Evolutionary conservation across 352 stramenopile genomes (phyloP).

Genomic region (Paralagenidium karlingii): DNA sequence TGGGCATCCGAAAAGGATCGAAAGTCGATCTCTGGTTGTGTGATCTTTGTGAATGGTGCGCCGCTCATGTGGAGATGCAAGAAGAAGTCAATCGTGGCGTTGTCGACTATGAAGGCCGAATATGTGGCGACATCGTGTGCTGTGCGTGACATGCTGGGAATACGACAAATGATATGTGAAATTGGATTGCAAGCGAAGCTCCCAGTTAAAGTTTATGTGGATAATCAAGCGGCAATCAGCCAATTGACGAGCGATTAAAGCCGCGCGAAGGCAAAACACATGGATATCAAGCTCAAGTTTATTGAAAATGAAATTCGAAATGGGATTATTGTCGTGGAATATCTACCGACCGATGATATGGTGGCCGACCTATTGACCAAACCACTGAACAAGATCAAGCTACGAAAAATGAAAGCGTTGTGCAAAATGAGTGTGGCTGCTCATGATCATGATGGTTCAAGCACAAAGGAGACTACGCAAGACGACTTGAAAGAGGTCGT

Average conservation of each 20-base stretch:
- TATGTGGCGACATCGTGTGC: background rate
- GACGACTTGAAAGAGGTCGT: too few relatives aligned
- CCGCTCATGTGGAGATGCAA: constrained; percentile 5
- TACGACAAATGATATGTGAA: background rate
- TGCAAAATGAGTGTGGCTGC: too few relatives aligned
- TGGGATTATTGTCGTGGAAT: background rate
- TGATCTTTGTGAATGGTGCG: constrained; percentile 9
- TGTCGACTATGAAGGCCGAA: background rate
- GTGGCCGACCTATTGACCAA: constrained; percentile 7
- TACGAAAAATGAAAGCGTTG: too few relatives aligned
- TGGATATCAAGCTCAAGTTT: background rate
- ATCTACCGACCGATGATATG: constrained; percentile 4
- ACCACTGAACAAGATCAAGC: too few relatives aligned
- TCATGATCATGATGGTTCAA: too few relatives aligned
- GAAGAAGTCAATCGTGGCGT: constrained; percentile 6
- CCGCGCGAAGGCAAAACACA: background rate
- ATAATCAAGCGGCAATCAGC: background rate
- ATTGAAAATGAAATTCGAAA: background rate
- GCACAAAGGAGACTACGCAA: too few relatives aligned
- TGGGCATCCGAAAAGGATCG: constrained; percentile 11
- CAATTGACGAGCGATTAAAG: background rate
- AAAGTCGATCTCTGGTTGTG: constrained; percentile 9
- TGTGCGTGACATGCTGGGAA: background rate
- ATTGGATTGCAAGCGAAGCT: background rate
- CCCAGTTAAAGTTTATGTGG: background rate